Evolutionary conservation across 2,329 filamentous ascomycete genomes (phyloP), one percentile per base, ranked within the genome.

Genomic region (Cucurbitaria berberidis): DNA sequence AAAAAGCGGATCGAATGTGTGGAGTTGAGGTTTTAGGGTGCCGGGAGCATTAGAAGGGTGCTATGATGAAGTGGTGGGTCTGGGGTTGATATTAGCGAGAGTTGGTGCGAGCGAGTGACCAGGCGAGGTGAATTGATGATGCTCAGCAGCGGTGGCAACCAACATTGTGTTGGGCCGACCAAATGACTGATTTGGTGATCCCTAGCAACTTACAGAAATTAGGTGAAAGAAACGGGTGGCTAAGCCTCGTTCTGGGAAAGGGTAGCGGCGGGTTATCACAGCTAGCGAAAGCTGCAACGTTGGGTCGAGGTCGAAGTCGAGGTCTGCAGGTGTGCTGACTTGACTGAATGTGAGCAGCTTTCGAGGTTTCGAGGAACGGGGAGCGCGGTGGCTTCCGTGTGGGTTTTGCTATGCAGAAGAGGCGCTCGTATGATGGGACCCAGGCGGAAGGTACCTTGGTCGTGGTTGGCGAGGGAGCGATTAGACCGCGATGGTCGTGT

Each of bases 31-130:
- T 52, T 59, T 75, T 71, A 78, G 61, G 68, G 64, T 67, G 69
- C 68, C 55, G 63, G 60, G 67, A 58, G 70, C 78, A 80, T 80
- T 77, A 80, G 72, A 76, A 67, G 66, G 62, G 24, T 26, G 18
- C 16, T 58, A 62, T 59, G 66, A 70, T 64, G 63, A 66, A 59
- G 61, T 50, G 54, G 63, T 45, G 51, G 36, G 44, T 48, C 58
- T 42, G 60, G 53, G 45, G 48, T 39, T 32, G n/a, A 27, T 34
- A 41, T 64, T 56, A 63, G 55, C 55, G 48, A 54, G 32, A 45
- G 51, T 56, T 26, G 47, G 48, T 30, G 50, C 53, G 51, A 60
- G 66, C 55, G 35, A 54, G 34, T 18, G 48, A 42, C 55, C 46
- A 51, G 29, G 53, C 51, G 50, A 36, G 22, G 34, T 21, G 27